Evolutionary conservation across 208 protist species (phyloP), one percentile per base, ranked within the genome.

Genomic region (Novymonas esmeraldas): DNA sequence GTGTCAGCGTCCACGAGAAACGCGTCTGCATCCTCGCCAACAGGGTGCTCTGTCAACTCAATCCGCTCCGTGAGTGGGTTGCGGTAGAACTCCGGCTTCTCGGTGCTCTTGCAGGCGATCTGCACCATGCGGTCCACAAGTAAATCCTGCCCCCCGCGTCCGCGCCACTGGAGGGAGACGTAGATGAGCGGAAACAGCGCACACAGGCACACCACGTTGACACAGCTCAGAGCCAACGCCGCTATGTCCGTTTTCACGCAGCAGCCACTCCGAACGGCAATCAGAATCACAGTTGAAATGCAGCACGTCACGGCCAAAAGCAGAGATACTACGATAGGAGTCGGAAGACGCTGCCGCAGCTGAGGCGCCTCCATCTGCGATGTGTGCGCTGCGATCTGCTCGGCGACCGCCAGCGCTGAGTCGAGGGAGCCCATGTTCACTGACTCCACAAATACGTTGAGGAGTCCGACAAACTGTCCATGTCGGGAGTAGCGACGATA

Each of bases 361-460:
- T 70, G 69, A 6, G 69, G 69, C 26, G 58, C 54, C 9, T 63
- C 59, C 6, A 79, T n/a, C 49, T 70, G 59, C 0, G 42, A 49
- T 13, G 69, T 42, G 11, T 70, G 48, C 13, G 50, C 28, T 0
- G 70, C 63, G 5, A 84, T 52, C 28, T 56, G 26, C 7, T 65
- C 36, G 4, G 73, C 65, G n/a, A 66, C 64, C 31, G 64, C 26
- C 20, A 46, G 33, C 3, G 73, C 50, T 24, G 57, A n/a, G 2
- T 26, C 39, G 6, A 28, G 22, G 0, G 48, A 52, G 11, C 48
- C 36, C 14, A 44, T 24, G 31, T 50, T 46, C 4, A 70, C 24
- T 20, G 52, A 65, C 24, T 76, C 62, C 20, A 64, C 52, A 41
- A 76, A 84, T 34, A 54, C 59, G 48, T 77, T 78, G 2, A 84